phyloP scores from a whole-genome alignment of 1,139 yeast species.

The Kluyveromyces sp. region DNA sequence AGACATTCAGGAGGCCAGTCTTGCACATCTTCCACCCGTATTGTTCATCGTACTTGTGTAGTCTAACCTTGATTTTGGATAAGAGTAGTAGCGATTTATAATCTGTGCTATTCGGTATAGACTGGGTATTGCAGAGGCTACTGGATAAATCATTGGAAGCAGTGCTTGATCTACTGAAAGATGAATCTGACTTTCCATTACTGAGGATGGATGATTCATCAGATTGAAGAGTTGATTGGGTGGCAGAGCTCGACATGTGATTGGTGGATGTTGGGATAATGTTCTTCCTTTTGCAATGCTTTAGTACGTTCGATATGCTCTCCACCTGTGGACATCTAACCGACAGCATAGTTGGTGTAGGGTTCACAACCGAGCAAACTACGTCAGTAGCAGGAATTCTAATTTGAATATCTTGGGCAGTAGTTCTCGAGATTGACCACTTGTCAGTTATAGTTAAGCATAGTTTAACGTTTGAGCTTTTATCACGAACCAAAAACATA shows the following conservation, averaged over 20 bases:
- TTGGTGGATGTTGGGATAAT: conserved; percentile 8
- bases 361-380: conserved; percentile 10
- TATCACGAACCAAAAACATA: conserved; percentile 4
- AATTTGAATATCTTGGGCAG: conserved; percentile 30
- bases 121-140: not conserved
- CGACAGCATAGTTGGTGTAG: conserved; percentile 12
- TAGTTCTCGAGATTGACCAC: conserved; percentile 24
- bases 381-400: conserved; percentile 16
- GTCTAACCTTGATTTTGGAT: conserved; percentile 15
- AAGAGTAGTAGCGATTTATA: conserved; percentile 12
- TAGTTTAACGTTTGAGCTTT: conserved; percentile 5
- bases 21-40: conserved; percentile 14
- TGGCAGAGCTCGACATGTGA: conserved; percentile 13
- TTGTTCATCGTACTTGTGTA: conserved; percentile 11
- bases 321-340: conserved; percentile 19
- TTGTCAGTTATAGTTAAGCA: conserved; percentile 15
- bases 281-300: conserved; percentile 17
- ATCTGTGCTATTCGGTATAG: conserved; percentile 2
- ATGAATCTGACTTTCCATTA: conserved; percentile 6
- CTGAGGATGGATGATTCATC: conserved; percentile 7
- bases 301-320: conserved; percentile 15
- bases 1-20: conserved; percentile 16
- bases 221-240: not conserved
- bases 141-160: conserved; percentile 13
- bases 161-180: conserved; percentile 9